Percentiles rank a stretch among this genome's conserved stretches.
Conservation (phyloP, 2,329 filamentous ascomycete genomes). For the Zopfia rhizophila region DNA sequence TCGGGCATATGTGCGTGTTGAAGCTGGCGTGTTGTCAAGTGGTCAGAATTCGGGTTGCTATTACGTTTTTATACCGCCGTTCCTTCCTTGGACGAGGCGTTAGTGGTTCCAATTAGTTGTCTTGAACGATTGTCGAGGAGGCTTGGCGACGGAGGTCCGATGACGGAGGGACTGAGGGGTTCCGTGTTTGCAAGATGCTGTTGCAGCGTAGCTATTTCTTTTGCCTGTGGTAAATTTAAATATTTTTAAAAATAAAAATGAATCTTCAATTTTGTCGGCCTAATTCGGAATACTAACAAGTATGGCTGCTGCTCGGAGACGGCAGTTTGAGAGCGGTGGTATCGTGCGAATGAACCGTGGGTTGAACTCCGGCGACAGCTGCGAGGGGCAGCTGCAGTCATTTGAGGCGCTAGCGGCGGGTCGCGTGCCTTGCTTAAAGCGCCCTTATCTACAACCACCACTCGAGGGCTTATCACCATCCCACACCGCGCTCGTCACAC, state of each 20-base stretch:
- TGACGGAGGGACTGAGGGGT: slow-evolving; percentile 37
- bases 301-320: too few relatives aligned
- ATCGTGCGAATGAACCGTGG: too few relatives aligned
- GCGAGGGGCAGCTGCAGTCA: slow-evolving; percentile 1
- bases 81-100: slow-evolving; percentile 16
- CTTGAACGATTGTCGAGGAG: slow-evolving; percentile 12
- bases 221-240: too few relatives aligned
- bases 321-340: too few relatives aligned
- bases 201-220: too few relatives aligned
- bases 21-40: slow-evolving; percentile 1
- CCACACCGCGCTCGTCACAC: slow-evolving; percentile 28
- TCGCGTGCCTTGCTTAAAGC: slow-evolving; percentile 23
- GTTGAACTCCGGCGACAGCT: slow-evolving; percentile 7
- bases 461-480: too few relatives aligned
- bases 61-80: slow-evolving; percentile 38
- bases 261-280: too few relatives aligned
- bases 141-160: slow-evolving; percentile 27
- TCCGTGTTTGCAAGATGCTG: too few relatives aligned
- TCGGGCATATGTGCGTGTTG: slow-evolving; percentile 6
- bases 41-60: slow-evolving; percentile 26
- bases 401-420: slow-evolving; percentile 33
- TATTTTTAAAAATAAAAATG: too few relatives aligned
- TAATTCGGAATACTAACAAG: too few relatives aligned
- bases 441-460: slow-evolving; percentile 7
- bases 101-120: slow-evolving; percentile 36